Percentiles rank a stretch among this genome's conserved stretches.
phyloP scores from a whole-genome alignment of 805 yeast species.

The Myxozyma vanderwaltii region DNA sequence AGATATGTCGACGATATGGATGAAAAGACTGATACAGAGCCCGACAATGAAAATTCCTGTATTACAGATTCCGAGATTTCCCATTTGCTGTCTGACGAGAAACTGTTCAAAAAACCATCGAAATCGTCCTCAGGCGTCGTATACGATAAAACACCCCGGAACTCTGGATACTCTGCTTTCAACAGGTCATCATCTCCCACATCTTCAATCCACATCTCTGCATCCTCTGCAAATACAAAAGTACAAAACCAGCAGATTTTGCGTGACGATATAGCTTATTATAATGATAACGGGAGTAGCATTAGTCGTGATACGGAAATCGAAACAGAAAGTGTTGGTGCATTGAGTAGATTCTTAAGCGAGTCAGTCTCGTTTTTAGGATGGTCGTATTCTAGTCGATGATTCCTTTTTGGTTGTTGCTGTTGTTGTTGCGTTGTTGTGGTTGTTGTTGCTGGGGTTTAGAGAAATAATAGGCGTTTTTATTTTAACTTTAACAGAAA shows the following conservation, averaged over 20 bases:
- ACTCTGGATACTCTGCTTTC: neutral
- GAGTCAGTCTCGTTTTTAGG: conserved; percentile 9
- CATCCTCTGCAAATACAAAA: neutral
- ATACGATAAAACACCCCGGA: conserved; percentile 2
- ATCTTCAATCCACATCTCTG: neutral
- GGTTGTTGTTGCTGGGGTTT: too few relatives aligned
- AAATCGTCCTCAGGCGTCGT: neutral
- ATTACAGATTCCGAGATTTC: neutral
- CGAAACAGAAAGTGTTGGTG: conserved; percentile 2
- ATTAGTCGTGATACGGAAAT: conserved; percentile 3
- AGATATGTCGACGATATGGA: conserved; percentile 17
- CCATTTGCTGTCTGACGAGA: neutral
- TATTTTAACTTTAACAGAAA: too few relatives aligned
- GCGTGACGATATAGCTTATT: neutral
- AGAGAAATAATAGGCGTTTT: neutral
- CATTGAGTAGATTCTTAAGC: conserved; percentile 6
- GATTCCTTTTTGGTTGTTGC: neutral
- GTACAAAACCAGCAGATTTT: neutral
- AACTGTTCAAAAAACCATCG: neutral
- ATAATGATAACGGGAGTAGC: conserved; percentile 1
- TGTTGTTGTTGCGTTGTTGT: too few relatives aligned
- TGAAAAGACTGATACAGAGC: conserved; percentile 1
- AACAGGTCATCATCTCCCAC: neutral
- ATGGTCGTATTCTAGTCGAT: conserved; percentile 12
- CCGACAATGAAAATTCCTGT: conserved; percentile 4